These are phyloP conservation scores for Boletus rubropictus DNA, from an alignment of 768 basidiomycete species.

Conservation along the genomic window DNA sequence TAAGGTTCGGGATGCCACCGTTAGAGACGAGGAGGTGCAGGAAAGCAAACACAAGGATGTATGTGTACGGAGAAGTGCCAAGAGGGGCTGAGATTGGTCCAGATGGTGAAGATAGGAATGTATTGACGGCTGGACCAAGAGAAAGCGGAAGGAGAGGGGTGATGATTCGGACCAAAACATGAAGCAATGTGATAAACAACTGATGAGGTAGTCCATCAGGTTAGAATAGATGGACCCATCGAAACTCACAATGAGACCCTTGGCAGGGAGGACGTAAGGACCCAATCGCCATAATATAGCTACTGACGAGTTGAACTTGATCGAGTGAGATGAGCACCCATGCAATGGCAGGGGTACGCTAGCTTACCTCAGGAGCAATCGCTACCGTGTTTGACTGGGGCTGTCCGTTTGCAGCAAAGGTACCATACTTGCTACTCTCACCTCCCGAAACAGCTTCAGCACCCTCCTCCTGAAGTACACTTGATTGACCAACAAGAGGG, in stretches of 20 bases:
- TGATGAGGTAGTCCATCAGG: conserved; percentile 24
- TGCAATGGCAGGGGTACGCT: neutral
- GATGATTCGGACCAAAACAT: conserved; percentile 71
- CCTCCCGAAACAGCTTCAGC: conserved; percentile 29
- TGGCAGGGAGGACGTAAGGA: conserved; percentile 19
- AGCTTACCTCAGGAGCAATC: conserved; percentile 11
- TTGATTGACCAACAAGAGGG: conserved; percentile 34
- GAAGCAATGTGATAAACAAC: conserved; percentile 62
- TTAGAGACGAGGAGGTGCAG: conserved; percentile 71
- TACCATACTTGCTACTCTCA: conserved; percentile 65
- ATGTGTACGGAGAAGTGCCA: conserved; percentile 56
- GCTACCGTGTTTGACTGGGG: neutral
- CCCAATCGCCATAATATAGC: conserved; percentile 14
- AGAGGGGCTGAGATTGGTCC: conserved; percentile 19
- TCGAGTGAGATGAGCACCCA: neutral
- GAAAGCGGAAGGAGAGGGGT: conserved; percentile 67
- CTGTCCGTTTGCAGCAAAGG: conserved; percentile 41
- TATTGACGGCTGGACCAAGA: conserved; percentile 43
- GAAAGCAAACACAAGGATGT: conserved; percentile 60
- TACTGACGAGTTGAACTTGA: conserved; percentile 15
- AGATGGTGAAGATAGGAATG: conserved; percentile 16
- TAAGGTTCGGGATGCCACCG: conserved; percentile 68
- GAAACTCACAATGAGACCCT: conserved; percentile 21
- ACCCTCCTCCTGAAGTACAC: conserved; percentile 49
- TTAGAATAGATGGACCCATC: neutral